Base-by-base conservation (phyloP, 148 eudicot species). In the Rhododendron vialii region DNA sequence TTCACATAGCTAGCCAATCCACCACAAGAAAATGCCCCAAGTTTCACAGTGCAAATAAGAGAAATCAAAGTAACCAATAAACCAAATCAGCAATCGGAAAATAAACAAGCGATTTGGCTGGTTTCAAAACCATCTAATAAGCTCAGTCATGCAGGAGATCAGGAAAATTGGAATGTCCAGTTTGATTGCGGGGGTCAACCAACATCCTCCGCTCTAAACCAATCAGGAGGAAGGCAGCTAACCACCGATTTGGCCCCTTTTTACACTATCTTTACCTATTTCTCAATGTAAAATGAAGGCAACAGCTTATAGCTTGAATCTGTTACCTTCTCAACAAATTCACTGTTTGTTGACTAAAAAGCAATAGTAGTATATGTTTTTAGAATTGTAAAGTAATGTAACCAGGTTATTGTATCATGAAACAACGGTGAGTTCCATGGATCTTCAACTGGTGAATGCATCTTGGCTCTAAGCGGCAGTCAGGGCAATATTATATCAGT, bases 401-500 rank as follows among this genome's bases (percentile, higher is more conserved):
- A 55, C 91, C 91, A 84, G 86, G n/a, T 15, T 63, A 90, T 89
- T 90, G 92, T 90, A 65, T 87, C 89, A 90, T 48, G 85, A 90
- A 86, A 88, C 81, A 22, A 89, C 12, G 50, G 26, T 81, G 61
- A 11, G 36, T 77, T 89, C 77, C 87, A 82, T 87, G 92, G 91
- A 85, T 91, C 91, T 91, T 91, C 85, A 55, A 78, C 88, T 86
- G 36, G 80, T 79, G 75, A 59, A 61, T 91, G 12, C 17, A 48
- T 91, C 20, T 91, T 26, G 91, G 92, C 91, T 91, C 91, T 75
- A 91, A 57, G 92, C 92, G 92, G 92, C 92, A 91, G 92, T 22
- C 87, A 86, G 89, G 86, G 84, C 87, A 81, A 88, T 85, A 91
- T 79, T 33, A 67, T 78, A 84, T 41, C 11, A 47, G 50, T 47